Base-by-base conservation (phyloP, 75 land plant genomes). In the Selaginella tamariscina region DNA sequence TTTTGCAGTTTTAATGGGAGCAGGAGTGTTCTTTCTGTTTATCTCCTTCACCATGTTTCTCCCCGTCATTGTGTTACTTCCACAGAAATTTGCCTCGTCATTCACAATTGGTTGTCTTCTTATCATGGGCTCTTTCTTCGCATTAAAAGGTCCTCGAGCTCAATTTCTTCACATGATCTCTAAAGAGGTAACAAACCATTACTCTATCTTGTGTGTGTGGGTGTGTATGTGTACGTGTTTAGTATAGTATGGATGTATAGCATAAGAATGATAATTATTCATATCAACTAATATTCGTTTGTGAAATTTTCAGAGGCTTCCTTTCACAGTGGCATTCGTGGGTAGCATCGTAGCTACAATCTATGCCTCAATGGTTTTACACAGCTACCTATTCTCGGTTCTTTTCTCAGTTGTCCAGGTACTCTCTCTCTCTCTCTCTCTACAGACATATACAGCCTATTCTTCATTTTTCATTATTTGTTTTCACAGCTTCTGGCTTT, bases 141-240 rank as follows among this genome's bases (percentile, higher is more conserved):
- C 62, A n/a, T n/a, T 59, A 21, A 59, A 59, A 26, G 62, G 62
- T 59, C 62, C 62, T 59, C 21, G 26, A 5, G 62, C 26, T 5
- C 62, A 59, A n/a, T 59, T 59, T 59, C 18, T n/a, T n/a, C 62
- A 59, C 62, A 59, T 59, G 62, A 59, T 59, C 27, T 59, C 62
- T 2, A 5, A 26, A n/a, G 62, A 59, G 62, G 62, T 59, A 21
- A 59, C n/a, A 59, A 23, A 8, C 21, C 23, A 5, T 59, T 59
- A 21, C 18, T 9, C n/a, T 21, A 8, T 59, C 8, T 59, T 59
- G 8, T 9, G 21, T 21, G 24, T 2, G n/a, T 23, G 5, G 26
- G 26, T 59, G 23, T 5, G n/a, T n/a, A n/a, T n/a, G n/a, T n/a
- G n/a, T n/a, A n/a, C n/a, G n/a, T 49, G 18, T 11, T 49, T 11